phyloP scores from a whole-genome alignment of 1,284 basidiomycete species.

The Cutaneotrichosporon mucoides region DNA sequence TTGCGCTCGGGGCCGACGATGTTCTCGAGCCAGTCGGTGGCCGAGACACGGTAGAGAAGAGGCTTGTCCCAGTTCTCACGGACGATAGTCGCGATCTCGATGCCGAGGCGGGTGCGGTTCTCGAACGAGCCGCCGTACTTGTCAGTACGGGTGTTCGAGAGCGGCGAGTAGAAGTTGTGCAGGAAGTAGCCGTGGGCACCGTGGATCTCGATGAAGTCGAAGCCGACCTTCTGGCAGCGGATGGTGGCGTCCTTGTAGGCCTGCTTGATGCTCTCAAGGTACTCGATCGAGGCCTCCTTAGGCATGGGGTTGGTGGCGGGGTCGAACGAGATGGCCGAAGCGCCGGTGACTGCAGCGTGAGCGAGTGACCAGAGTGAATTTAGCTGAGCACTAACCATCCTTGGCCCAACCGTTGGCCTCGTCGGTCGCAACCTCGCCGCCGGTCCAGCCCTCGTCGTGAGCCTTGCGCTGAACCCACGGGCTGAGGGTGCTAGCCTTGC shows the following conservation, averaged over 20 bases:
- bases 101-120: conserved; percentile 65
- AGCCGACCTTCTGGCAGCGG: conserved; percentile 61
- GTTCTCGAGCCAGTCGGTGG: conserved; percentile 29
- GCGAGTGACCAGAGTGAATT: too few relatives aligned
- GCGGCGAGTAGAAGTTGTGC: conserved; percentile 63
- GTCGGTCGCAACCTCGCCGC: conserved; percentile 43
- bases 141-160: conserved; percentile 67
- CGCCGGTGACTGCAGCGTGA: conserved; percentile 46
- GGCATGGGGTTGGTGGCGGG: conserved; percentile 55
- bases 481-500: conserved; percentile 63
- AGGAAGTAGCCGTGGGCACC: conserved; percentile 65
- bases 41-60: conserved; percentile 69
- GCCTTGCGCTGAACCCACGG: conserved; percentile 55
- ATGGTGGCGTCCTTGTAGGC: conserved; percentile 63
- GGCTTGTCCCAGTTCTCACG: conserved; percentile 65
- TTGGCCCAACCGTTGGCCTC: conserved; percentile 68
- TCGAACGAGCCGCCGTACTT: conserved; percentile 68
- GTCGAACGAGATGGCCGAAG: conserved; percentile 59
- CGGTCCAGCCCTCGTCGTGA: conserved; percentile 38
- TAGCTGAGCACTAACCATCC: conserved; percentile 40
- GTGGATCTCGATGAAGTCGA: conserved; percentile 79
- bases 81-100: conserved; percentile 57
- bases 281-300: conserved; percentile 56
- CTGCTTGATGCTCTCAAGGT: conserved; percentile 61
- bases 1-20: conserved; percentile 31